phyloP scores from a whole-genome alignment of 148 eudicot species.

The Polygonum aviculare region DNA sequence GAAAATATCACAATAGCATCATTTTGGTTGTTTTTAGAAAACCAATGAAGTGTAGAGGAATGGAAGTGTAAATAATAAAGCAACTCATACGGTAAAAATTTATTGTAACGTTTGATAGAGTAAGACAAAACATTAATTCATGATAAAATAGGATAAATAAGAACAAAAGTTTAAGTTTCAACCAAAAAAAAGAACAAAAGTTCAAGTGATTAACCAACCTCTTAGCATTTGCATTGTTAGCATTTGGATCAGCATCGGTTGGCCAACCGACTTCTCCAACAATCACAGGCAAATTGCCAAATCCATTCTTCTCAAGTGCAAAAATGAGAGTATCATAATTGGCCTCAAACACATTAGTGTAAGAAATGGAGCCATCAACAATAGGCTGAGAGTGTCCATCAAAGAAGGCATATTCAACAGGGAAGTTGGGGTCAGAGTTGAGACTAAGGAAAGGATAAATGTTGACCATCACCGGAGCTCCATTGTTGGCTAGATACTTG shows the following conservation, averaged over 20 bases:
- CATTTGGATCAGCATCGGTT: slow-evolving; percentile 63
- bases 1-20: too few species aligned
- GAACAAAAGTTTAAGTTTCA: neutral
- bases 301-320: slow-evolving; percentile 77
- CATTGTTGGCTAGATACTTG: slow-evolving; percentile 57
- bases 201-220: neutral
- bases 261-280: slow-evolving; percentile 99
- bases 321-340: slow-evolving; percentile 81
- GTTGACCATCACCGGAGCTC: slow-evolving; percentile 63
- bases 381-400: slow-evolving; percentile 54
- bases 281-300: slow-evolving; percentile 52
- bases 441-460: slow-evolving; percentile 96
- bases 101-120: too few species aligned
- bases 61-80: too few species aligned
- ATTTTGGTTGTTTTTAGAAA: too few species aligned
- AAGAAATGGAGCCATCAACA: slow-evolving; percentile 55
- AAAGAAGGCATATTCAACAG: slow-evolving; percentile 78
- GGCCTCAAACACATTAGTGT: slow-evolving; percentile 87
- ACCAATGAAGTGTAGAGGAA: too few species aligned
- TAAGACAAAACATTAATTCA: too few species aligned
- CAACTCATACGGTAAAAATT: too few species aligned
- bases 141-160: too few species aligned
- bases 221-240: slow-evolving; percentile 43
- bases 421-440: slow-evolving; percentile 77
- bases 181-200: too few species aligned